Conservation (phyloP, 441 rosid genomes). For the Pelargonium fulgidum region DNA sequence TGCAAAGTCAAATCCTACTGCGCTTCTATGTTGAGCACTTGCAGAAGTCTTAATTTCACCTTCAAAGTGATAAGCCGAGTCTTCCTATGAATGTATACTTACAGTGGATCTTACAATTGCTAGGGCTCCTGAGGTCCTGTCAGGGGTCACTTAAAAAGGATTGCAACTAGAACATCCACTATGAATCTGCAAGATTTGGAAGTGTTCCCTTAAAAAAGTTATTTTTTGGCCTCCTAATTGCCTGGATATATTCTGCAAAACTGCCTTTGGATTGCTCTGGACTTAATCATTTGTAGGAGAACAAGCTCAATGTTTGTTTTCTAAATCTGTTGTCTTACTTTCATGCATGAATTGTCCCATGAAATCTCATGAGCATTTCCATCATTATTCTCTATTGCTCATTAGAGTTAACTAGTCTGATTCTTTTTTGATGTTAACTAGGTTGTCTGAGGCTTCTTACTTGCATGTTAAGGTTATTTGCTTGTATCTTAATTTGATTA, state of each 20-base stretch:
- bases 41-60: slow-evolving; percentile 7
- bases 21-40: slow-evolving; percentile 15
- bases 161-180: slow-evolving; percentile 1
- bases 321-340: not conserved
- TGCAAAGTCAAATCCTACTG: slow-evolving; percentile 17
- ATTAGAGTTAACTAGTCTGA: too few relatives aligned
- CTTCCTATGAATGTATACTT: slow-evolving; percentile 8
- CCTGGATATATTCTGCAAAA: not conserved
- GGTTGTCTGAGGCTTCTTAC: slow-evolving; percentile 57
- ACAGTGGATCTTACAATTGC: slow-evolving; percentile 12
- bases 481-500: too few relatives aligned
- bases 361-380: not conserved
- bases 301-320: not conserved
- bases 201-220: not conserved
- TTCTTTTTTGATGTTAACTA: slow-evolving; percentile 38
- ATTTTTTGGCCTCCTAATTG: not conserved
- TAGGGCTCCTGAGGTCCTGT: slow-evolving; percentile 6
- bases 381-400: not conserved
- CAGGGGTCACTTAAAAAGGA: not conserved
- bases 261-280: not conserved
- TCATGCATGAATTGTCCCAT: not conserved
- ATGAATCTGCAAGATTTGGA: not conserved
- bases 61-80: slow-evolving; percentile 10
- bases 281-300: not conserved
- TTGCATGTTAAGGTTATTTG: not conserved